These are phyloP conservation scores for Microsporum ferrugineum DNA, from an alignment of 2,329 filamentous ascomycete species.

Conservation along the genomic window DNA sequence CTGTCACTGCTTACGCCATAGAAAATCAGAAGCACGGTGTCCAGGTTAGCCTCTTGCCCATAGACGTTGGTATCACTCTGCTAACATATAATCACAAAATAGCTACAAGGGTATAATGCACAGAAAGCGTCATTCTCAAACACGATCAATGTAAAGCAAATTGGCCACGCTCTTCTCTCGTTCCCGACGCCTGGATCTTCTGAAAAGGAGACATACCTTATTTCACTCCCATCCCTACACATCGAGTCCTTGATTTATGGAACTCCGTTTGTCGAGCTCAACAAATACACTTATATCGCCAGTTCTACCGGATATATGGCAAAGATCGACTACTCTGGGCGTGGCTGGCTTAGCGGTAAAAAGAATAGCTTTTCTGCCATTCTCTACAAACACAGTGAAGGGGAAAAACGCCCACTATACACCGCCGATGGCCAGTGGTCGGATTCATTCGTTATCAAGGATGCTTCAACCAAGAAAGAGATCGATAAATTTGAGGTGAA, in stretches of 20 bases:
- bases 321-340: constrained; percentile 86
- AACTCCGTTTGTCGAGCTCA: constrained; percentile 77
- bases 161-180: constrained; percentile 75
- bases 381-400: constrained; percentile 55
- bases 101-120: constrained; percentile 74
- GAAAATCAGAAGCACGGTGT: constrained; percentile 76
- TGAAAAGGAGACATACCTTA: constrained; percentile 62
- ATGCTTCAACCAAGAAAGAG: constrained; percentile 44
- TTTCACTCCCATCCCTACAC: constrained; percentile 81
- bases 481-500: constrained; percentile 53
- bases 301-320: constrained; percentile 78
- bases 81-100: neutral
- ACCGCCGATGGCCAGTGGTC: constrained; percentile 87
- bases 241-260: constrained; percentile 76
- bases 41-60: constrained; percentile 29
- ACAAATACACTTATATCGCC: constrained; percentile 71
- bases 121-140: constrained; percentile 91
- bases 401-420: constrained; percentile 60
- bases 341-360: constrained; percentile 89
- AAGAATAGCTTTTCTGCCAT: constrained; percentile 79
- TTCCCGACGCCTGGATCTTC: constrained; percentile 46
- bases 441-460: constrained; percentile 65
- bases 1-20: constrained; percentile 88
- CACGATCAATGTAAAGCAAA: constrained; percentile 90
- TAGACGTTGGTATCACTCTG: neutral